Evolutionary conservation across 75 land plant genomes (phyloP), one percentile per base, ranked within the genome.

Genomic region (Sequoia sempervirens): DNA sequence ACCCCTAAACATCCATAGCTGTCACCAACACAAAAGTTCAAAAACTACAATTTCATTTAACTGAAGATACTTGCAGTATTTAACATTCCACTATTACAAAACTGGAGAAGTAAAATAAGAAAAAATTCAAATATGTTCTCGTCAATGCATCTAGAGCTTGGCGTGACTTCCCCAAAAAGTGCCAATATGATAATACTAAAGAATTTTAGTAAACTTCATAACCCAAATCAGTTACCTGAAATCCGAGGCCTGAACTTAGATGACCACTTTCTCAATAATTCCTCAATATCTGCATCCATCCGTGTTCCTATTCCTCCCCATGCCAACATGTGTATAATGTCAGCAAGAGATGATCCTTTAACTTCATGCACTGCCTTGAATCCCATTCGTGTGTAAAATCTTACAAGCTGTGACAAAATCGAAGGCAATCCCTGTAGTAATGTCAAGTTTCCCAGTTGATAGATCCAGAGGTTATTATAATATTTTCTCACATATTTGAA

Each of bases 271-370:
- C 72, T 20, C 28, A 97, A 85, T 72, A 97, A 91, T 41, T 90
- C 89, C 37, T 91, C 85, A 40, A 96, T 83, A 38, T 83, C 88
- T 34, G 98, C 98, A 88, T 97, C 98, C 99, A 97, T 97, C 47
- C 95, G 84, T 18, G 99, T 97, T 14, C 98, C 99, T 28, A 86
- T 88, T 7, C 99, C 99, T 87, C 99, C 99, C 99, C 96, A 97
- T 0, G 93, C 89, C 68, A 97, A 84, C 96, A 93, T 93, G 88
- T 97, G 89, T 13, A 86, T 84, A 10, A 87, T 14, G 82, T 97
- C 99, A 50, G 87, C 88, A 83, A 96, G 76, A 12, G 94, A 91
- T 20, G 93, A 89, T 13, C 99, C 99, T 45, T 87, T 92, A 69
- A 97, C 98, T 70, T 96, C 96, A 82, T 91, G 84, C 84, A 97